Percentiles rank a stretch among this genome's conserved stretches.
Conservation (phyloP, 495 filamentous ascomycete species). For the Neurospora pannonica region DNA sequence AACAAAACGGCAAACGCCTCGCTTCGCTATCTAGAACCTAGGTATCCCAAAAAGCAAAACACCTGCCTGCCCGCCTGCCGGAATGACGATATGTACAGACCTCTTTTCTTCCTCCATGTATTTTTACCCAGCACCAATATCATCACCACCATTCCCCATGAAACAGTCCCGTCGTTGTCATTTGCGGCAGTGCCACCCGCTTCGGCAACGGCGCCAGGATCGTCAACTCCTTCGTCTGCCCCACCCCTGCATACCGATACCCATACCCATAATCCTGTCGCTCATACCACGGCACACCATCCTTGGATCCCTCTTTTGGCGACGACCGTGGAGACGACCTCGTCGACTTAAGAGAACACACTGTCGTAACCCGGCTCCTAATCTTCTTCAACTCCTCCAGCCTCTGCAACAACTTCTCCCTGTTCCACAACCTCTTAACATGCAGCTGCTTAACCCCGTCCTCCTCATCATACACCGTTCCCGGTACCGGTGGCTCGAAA, state of each 20-base stretch:
- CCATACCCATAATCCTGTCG: not conserved
- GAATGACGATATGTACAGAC: not conserved
- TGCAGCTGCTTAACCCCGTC: conserved; percentile 18
- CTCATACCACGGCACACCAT: not conserved
- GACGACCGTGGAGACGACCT: not conserved
- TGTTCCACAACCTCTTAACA: conserved; percentile 22
- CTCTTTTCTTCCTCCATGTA: not conserved
- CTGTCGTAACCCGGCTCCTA: not conserved
- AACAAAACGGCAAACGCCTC: not conserved
- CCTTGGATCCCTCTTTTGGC: not conserved
- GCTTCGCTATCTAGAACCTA: not conserved
- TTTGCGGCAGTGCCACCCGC: not conserved
- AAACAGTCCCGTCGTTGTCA: not conserved
- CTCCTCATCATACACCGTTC: not conserved
- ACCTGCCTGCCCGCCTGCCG: not conserved
- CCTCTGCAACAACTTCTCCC: conserved; percentile 8
- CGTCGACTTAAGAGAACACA: not conserved
- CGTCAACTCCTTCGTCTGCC: conserved; percentile 1
- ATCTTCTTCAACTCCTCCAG: conserved; percentile 14
- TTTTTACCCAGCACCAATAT: not conserved
- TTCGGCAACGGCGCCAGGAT: not conserved
- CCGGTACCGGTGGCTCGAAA: conserved; percentile 13
- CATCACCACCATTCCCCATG: not conserved
- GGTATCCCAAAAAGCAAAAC: not conserved
- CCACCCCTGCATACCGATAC: not conserved